Evolutionary conservation across 192 early-diverging fungal genomes (phyloP).

Genomic region (Umbelopsis sp.): DNA sequence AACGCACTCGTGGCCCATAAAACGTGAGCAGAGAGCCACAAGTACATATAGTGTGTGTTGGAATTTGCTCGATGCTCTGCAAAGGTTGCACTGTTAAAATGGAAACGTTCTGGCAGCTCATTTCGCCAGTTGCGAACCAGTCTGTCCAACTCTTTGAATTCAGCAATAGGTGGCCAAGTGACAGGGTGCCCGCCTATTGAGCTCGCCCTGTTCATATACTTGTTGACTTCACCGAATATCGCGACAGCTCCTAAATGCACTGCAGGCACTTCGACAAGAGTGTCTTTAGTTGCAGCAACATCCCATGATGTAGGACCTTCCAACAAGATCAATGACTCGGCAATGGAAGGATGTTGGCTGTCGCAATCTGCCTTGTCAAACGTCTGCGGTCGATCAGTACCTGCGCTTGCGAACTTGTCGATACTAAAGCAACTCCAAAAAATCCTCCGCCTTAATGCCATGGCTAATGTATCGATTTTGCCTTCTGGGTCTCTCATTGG

Average conservation of each 20-base stretch:
- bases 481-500: slow-evolving; percentile 44
- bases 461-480: slow-evolving; percentile 40
- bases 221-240: slow-evolving; percentile 39
- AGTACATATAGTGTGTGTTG: slow-evolving; percentile 26
- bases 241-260: slow-evolving; percentile 19
- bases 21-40: slow-evolving; percentile 28
- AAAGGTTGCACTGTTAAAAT: slow-evolving; percentile 10
- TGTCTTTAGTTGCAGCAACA: slow-evolving; percentile 21
- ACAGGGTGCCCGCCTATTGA: neutral
- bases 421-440: slow-evolving; percentile 57
- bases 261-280: slow-evolving; percentile 26
- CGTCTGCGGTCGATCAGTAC: slow-evolving; percentile 47
- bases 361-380: slow-evolving; percentile 54
- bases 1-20: slow-evolving; percentile 29
- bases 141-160: slow-evolving; percentile 24
- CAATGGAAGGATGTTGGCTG: slow-evolving; percentile 17
- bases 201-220: slow-evolving; percentile 26
- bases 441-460: slow-evolving; percentile 42
- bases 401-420: slow-evolving; percentile 46
- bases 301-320: slow-evolving; percentile 22
- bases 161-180: slow-evolving; percentile 33
- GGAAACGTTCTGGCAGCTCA: slow-evolving; percentile 18
- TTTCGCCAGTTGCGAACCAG: slow-evolving; percentile 22
- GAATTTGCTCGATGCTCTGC: slow-evolving; percentile 19
- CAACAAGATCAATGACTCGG: slow-evolving; percentile 26